These are phyloP conservation scores for Coleophoma eucalyptorum DNA, from an alignment of 2,329 filamentous ascomycete genomes.

Conservation along the genomic window DNA sequence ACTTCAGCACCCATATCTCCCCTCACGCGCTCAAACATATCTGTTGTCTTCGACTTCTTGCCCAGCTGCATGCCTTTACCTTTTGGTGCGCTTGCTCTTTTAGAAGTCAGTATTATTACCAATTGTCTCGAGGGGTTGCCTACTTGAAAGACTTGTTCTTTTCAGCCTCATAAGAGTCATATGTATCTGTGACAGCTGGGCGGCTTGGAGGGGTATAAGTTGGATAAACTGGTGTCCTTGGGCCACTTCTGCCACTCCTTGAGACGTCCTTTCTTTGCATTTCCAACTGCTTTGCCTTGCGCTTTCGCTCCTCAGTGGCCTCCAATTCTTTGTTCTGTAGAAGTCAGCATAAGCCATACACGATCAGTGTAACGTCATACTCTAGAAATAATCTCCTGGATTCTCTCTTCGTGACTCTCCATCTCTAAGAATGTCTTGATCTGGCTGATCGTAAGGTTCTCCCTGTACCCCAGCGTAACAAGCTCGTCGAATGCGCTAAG, in stretches of 20 bases:
- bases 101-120: constrained; percentile 21
- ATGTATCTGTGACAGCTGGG: constrained; percentile 72
- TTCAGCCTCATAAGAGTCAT: constrained; percentile 93
- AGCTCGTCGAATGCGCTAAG: constrained; percentile 97
- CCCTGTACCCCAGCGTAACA: constrained; percentile 90
- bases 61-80: constrained; percentile 99
- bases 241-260: constrained; percentile 65
- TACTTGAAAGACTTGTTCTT: constrained; percentile 93
- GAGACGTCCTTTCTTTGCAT: constrained; percentile 97
- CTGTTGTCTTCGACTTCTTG: constrained; percentile 96
- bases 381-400: constrained; percentile 94
- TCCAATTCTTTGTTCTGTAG: constrained; percentile 94
- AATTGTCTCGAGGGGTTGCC: constrained; percentile 22
- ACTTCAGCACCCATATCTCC: constrained; percentile 85
- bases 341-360: constrained; percentile 18
- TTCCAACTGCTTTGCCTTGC: constrained; percentile 97
- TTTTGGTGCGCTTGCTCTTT: constrained; percentile 62
- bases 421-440: constrained; percentile 99
- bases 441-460: constrained; percentile 93
- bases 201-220: constrained; percentile 81
- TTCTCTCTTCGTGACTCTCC: constrained; percentile 98
- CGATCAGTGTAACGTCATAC: constrained; percentile 41
- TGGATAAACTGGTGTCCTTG: constrained; percentile 79
- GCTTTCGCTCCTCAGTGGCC: constrained; percentile 95
- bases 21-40: constrained; percentile 94